Base-by-base conservation (phyloP, 148 eudicot genomes). In the Chenopodium quinoa region DNA sequence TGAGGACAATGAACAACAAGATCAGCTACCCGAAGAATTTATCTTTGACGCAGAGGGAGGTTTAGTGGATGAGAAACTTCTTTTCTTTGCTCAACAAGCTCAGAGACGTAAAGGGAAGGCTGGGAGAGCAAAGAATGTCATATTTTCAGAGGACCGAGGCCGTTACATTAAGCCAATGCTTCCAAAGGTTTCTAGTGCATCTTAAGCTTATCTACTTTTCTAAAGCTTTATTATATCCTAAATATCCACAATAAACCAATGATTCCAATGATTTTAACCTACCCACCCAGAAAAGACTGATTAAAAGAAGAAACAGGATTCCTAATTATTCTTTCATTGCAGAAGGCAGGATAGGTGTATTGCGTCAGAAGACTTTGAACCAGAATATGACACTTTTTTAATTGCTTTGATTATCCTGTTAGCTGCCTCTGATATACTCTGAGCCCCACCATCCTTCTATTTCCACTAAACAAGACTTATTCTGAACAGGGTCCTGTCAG, bases 11-110 rank as follows among this genome's bases (percentile, higher is more conserved):
- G 98, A 93, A 79, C 97, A 94, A 75, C 93, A 88, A 82, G 97
- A 94, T 5, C 98, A 96, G 87, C 75, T 96, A 83, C 99, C 99
- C 32, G 98, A 96, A 78, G 98, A 96, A 84, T 96, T 93, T 86
- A 91, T 96, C 81, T 93, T 96, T 85, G 99, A 96, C 89, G 98
- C 99, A 40, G 99, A 96, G 80, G 99, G 99, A 58, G 98, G 98
- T 70, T 83, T 96, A 76, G 95, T 96, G 83, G 99, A 96, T 84
- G 99, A 93, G 88, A 96, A 96, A 69, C 99, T 96, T 87, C 97
- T 96, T 76, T 96, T 96, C 94, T 96, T 96, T 88, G 97, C 99
- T 82, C 99, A 96, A 79, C 99, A 96, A 90, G 99, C 99, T 86
- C 99, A 96, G 86, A 90, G 93, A 82, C 91, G 91, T 72, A 83